Evolutionary conservation across 2,329 filamentous ascomycete genomes (phyloP), one percentile per base, ranked within the genome.

Genomic region (Hirsutella rhossiliensis): DNA sequence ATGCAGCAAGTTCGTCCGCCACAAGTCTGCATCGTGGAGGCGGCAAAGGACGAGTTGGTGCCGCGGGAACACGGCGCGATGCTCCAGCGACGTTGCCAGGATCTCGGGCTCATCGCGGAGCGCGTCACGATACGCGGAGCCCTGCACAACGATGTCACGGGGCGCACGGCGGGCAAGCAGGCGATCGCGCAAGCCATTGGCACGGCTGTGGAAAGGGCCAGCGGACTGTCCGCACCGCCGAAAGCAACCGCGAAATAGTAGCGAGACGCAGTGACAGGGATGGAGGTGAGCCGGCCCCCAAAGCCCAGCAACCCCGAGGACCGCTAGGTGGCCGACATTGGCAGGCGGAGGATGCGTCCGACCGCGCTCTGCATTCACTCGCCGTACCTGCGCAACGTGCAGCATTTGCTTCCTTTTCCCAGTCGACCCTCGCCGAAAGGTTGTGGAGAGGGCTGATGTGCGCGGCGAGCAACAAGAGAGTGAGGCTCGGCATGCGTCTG

Each of bases 21-120:
- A 1, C 55, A 54, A 5, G 54, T 76, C 3, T 65, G 72, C 40
- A 72, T 80, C 32, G 54, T 80, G 6, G 68, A 77, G 55, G 76
- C 74, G 20, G 75, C 67, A 4, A 75, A 67, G 47, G 76, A 80
- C 50, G 76, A 80, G 55, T 56, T 80, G 17, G 76, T 80, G 1
- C 76, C 76, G 0, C 58, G 62, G 20, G 62, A 68, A 38, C 73
- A 79, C 44, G 69, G 66, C 12, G 57, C 65, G 30, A 54, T 60
- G 41, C 60, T 80, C 7, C 60, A 68, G 43, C 58, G 64, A 46
- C 64, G 67, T 43, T 79, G 75, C 51, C 47, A 58, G 45, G 64
- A 72, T 18, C 56, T 77, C 19, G 65, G 66, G 1, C 46, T 80
- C 17, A 57, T 59, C 12, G 68, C 71, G 17, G 62, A 67, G 49